These are phyloP conservation scores for Stromatinia cepivora DNA, from an alignment of 2,329 filamentous ascomycete species.

Conservation along the genomic window DNA sequence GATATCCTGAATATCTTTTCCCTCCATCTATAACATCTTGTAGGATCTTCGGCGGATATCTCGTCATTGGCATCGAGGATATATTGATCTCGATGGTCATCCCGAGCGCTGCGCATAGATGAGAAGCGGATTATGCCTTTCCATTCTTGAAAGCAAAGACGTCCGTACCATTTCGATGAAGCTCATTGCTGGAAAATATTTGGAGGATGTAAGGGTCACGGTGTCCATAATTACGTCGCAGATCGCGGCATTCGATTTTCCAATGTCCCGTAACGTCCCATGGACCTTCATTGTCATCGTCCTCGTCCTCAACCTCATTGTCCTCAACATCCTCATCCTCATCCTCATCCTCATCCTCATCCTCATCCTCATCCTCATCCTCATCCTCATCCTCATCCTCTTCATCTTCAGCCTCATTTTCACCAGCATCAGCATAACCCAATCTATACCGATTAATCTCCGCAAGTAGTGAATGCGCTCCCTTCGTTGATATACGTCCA, in stretches of 20 bases:
- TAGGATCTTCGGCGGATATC: not conserved
- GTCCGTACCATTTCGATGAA: not conserved
- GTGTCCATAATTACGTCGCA: not conserved
- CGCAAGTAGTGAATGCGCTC: too few relatives aligned
- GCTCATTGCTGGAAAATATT: not conserved
- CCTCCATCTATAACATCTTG: conserved; percentile 6
- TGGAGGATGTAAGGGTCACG: not conserved
- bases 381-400: not conserved
- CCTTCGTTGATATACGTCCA: not conserved
- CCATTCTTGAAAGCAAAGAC: not conserved
- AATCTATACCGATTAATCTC: too few relatives aligned
- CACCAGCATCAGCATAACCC: not conserved
- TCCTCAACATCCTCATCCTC: not conserved
- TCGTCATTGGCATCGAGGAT: not conserved
- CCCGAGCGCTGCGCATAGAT: too few relatives aligned
- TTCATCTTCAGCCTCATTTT: not conserved
- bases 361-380: not conserved
- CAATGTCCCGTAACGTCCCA: not conserved
- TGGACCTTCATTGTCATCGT: not conserved
- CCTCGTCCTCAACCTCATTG: not conserved
- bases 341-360: not conserved
- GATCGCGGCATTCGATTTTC: not conserved
- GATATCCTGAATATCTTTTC: not conserved
- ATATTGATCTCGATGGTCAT: not conserved
- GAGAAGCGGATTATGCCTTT: conserved; percentile 2